Evolutionary conservation across 805 yeast genomes (phyloP), one percentile per base, ranked within the genome.

Genomic region (Kuraishia ogatae): DNA sequence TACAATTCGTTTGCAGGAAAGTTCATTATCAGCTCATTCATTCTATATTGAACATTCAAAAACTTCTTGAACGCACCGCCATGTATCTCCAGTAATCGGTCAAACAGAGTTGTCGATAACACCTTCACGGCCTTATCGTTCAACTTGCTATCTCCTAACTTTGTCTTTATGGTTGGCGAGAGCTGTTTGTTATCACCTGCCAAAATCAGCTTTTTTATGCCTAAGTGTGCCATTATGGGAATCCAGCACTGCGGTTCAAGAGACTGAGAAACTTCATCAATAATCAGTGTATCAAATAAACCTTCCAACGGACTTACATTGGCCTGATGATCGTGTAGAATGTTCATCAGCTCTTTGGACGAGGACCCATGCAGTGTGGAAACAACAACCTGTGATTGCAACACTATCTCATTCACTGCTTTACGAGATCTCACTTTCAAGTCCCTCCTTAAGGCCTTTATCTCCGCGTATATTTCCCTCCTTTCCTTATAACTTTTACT

Each of bases 181-280:
- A 93, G 73, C 68, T 93, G 99, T 71, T 83, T 83, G 64, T 92
- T 87, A 66, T 93, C 99, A 53, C 99, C 99, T 0, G 98, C 97
- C 23, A 93, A 77, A 1, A 93, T 80, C 23, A 93, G 67, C 54
- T 83, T 77, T 39, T 76, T 75, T 48, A 81, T 67, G 22, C 82
- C 77, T 15, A 77, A 69, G 62, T 88, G 93, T 46, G 80, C 78
- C 2, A 90, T 75, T 6, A 94, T 58, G 0, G 99, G 97, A 23
- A 93, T 91, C 97, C 97, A 92, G 63, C 97, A 91, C 60, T 93
- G 96, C 1, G 97, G 96, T 64, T 93, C 97, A 54, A 93, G 70
- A 11, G 97, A 79, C 67, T 93, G 99, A 0, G 97, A 90, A 0
- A 93, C 97, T 68, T 93, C 99, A 70, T 93, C 99, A 39, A 93